These are phyloP conservation scores for Glycine soja DNA, from an alignment of 306 rosid species.

Conservation along the genomic window DNA sequence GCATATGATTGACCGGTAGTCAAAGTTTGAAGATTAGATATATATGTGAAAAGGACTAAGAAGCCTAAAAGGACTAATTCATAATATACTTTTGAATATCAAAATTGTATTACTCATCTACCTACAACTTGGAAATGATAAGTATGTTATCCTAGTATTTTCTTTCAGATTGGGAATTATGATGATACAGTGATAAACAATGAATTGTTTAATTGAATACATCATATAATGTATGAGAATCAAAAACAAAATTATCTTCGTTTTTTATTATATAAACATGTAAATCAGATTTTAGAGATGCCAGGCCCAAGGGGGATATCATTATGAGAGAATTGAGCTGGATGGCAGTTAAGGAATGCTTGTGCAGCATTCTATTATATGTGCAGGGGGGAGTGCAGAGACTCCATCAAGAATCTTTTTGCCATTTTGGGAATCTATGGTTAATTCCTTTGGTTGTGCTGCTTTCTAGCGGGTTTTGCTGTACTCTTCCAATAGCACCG, in stretches of 20 bases:
- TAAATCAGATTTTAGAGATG: background rate
- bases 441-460: background rate
- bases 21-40: conserved; percentile 14
- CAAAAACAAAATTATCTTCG: background rate
- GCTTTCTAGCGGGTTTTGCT: background rate
- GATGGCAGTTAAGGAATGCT: background rate
- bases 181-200: background rate
- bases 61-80: background rate
- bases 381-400: background rate
- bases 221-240: no score
- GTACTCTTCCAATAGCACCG: background rate
- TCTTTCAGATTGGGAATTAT: background rate
- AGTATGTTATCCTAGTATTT: background rate
- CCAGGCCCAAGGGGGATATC: background rate
- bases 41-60: background rate
- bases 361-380: background rate
- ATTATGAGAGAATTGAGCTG: background rate
- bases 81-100: background rate
- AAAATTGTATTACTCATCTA: background rate
- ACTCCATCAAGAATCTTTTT: background rate
- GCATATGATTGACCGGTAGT: background rate
- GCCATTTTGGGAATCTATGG: background rate
- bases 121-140: background rate
- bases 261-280: background rate
- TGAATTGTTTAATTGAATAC: background rate